Evolutionary conservation across 2,329 filamentous ascomycete species (phyloP).

Genomic region (Magnaporthales sp.): DNA sequence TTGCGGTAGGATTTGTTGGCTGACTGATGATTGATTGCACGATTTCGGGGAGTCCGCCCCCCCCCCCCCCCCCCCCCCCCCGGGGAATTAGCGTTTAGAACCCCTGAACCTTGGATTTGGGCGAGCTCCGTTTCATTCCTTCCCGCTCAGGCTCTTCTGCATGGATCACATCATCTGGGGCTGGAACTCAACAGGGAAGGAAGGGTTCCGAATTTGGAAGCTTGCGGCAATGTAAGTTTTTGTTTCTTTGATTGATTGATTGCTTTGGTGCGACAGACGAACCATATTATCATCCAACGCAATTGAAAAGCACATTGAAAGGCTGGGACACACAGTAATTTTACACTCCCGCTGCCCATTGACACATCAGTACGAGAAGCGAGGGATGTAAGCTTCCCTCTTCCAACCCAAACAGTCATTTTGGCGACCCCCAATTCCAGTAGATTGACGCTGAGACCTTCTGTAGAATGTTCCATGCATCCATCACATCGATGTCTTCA

Average conservation of each 20-base stretch:
- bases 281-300: too few relatives aligned
- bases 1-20: neutral
- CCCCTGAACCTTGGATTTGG: neutral
- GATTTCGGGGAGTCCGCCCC: neutral
- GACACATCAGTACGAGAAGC: neutral
- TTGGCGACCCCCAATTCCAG: neutral
- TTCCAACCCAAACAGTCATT: neutral
- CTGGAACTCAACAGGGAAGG: neutral
- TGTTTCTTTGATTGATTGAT: neutral
- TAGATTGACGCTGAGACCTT: neutral
- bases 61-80: too few relatives aligned
- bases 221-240: neutral
- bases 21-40: neutral
- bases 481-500: neutral
- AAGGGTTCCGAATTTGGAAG: neutral
- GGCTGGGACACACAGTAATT: too few relatives aligned
- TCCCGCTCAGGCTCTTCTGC: neutral
- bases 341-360: too few relatives aligned
- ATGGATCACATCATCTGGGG: neutral
- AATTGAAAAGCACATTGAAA: too few relatives aligned
- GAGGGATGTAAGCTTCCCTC: neutral
- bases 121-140: neutral
- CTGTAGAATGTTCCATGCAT: neutral
- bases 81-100: neutral
- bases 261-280: neutral